Evolutionary conservation across 2,329 filamentous ascomycete species (phyloP), one percentile per base, ranked within the genome.

Genomic region (Penicillium freii): DNA sequence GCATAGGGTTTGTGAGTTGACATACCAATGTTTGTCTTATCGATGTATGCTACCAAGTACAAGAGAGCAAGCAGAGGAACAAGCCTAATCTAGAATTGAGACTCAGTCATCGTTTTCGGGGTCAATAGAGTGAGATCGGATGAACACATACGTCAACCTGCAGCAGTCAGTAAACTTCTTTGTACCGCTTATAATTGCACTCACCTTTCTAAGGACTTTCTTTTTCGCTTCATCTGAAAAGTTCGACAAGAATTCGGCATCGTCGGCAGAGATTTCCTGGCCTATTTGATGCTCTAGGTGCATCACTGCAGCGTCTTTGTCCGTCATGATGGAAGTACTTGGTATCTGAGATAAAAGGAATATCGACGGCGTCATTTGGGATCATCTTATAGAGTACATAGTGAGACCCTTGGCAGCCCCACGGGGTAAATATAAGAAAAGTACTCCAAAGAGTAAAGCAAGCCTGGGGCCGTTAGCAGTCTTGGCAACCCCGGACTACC

Each of bases 181-280:
- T 10, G 19, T 19, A 21, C 11, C 3, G 43, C 46, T 27, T 33
- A 43, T n/a, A 38, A 39, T 33, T 43, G 23, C 19, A 51, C 13
- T 31, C 23, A 66, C 63, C 55, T 66, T 66, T 13, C 47, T 58
- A 25, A 65, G 50, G 2, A 65, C 56, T 23, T 54, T 60, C 36
- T 51, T 62, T 2, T 68, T 56, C 23, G 64, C 64, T 34, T 70
- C 64, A n/a, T 65, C 63, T 0, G 69, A 57, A 19, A 65, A 73
- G 33, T 62, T 63, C 3, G 49, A 59, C 49, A 65, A 68, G 46
- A 73, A 73, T 9, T 69, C 68, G 11, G 64, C 69, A 56, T 72
- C 70, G 10, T 68, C 70, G 10, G 51, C 15, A 42, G 57, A 60
- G 17, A 62, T 31, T 21, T 38, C 54, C 9, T 31, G 47, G 19